Conservation (phyloP, 139 green algal species). For the Ulvella scutata region DNA sequence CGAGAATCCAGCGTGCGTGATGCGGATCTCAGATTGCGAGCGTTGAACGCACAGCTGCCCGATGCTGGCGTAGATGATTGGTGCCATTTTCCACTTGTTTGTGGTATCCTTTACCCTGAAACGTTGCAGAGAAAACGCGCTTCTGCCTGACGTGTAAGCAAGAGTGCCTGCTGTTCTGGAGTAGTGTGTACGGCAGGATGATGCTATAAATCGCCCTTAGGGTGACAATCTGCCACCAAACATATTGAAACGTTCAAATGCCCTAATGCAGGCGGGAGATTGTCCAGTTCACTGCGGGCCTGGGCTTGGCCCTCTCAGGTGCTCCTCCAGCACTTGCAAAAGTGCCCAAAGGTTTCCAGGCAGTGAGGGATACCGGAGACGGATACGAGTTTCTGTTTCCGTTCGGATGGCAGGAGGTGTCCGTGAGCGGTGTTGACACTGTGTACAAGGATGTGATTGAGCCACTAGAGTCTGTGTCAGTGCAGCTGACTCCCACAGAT, state of each 20-base stretch:
- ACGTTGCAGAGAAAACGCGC: no score
- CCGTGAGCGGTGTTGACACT: constrained; percentile 69
- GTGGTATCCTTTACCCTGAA: no score
- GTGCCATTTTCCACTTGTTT: no score
- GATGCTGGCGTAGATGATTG: no score
- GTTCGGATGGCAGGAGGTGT: constrained; percentile 91
- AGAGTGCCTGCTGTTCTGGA: no score
- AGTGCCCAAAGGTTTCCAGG: constrained; percentile 45
- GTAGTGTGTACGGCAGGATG: no score
- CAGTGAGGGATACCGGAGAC: constrained; percentile 69
- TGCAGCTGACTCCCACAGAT: constrained; percentile 75
- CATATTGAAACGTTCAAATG: neutral
- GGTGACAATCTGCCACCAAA: no score
- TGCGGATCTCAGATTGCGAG: no score
- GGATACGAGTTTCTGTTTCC: constrained; percentile 91
- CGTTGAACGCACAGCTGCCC: no score
- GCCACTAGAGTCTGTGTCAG: constrained; percentile 84
- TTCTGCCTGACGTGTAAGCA: no score
- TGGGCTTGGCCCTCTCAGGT: neutral
- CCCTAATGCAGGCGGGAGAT: neutral
- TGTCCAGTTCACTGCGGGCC: neutral
- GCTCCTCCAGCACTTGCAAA: constrained; percentile 6
- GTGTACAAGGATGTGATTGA: constrained; percentile 98
- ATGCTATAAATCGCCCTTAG: no score
- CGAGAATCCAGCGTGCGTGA: no score